Evolutionary conservation across 2,329 filamentous ascomycete genomes (phyloP).

Genomic region (Phialophora expanda): DNA sequence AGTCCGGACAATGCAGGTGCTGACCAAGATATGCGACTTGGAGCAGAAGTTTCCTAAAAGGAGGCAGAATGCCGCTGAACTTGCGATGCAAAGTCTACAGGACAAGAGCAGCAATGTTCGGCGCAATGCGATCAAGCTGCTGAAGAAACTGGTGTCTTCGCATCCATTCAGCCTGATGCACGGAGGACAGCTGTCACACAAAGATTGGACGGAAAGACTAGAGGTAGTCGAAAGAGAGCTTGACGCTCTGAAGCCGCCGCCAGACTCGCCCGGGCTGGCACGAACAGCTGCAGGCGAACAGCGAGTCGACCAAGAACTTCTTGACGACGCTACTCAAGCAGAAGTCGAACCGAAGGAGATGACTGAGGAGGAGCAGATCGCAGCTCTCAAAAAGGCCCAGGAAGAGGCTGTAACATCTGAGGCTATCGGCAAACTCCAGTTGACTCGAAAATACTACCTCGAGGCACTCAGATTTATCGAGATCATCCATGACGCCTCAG

Average conservation of each 20-base stretch:
- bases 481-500: constrained; percentile 81
- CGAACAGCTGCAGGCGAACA: constrained; percentile 67
- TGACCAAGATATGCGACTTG: constrained; percentile 88
- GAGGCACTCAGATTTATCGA: constrained; percentile 94
- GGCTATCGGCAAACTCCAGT: constrained; percentile 81
- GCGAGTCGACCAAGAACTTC: constrained; percentile 74
- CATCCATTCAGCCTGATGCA: constrained; percentile 94
- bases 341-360: constrained; percentile 74
- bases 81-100: constrained; percentile 86
- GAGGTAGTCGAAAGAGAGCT: constrained; percentile 84
- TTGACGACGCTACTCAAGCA: constrained; percentile 87
- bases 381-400: constrained; percentile 75
- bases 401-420: constrained; percentile 89
- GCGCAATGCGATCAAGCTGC: constrained; percentile 89
- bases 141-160: constrained; percentile 85
- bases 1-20: constrained; percentile 90
- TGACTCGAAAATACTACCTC: constrained; percentile 89
- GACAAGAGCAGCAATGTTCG: constrained; percentile 98
- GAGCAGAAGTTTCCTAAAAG: constrained; percentile 95
- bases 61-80: constrained; percentile 81
- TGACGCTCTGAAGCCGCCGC: constrained; percentile 78
- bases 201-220: constrained; percentile 82
- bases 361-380: constrained; percentile 78
- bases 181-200: constrained; percentile 79
- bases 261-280: constrained; percentile 72